Conservation (phyloP, 108 stramenopile genomes). For the Skeletonema menzelii region DNA sequence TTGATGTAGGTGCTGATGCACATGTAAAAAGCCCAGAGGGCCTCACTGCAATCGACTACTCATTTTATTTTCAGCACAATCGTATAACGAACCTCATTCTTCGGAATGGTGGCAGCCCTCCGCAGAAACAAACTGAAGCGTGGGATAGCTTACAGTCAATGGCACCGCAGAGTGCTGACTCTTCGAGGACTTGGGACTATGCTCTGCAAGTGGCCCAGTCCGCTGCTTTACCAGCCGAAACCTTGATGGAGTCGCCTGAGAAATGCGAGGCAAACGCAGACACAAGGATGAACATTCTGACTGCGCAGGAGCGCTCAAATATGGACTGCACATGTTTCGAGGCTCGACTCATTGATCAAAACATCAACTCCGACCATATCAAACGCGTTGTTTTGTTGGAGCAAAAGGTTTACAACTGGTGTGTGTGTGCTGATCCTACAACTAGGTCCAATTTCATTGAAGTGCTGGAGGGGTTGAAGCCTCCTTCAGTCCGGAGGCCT, state of each 20-base stretch:
- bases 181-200: constrained; percentile 9
- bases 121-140: neutral
- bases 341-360: constrained; percentile 3
- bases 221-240: constrained; percentile 8
- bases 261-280: constrained; percentile 2
- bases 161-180: constrained; percentile 8
- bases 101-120: constrained; percentile 3
- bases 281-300: constrained; percentile 1
- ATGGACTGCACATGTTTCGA: constrained; percentile 12
- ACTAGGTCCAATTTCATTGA: constrained; percentile 1
- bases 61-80: constrained; percentile 3
- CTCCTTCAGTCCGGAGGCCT: neutral
- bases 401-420: constrained; percentile 8
- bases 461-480: constrained; percentile 6
- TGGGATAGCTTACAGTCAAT: constrained; percentile 2
- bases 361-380: constrained; percentile 9
- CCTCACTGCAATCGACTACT: neutral
- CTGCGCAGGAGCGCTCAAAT: neutral
- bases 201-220: constrained; percentile 4
- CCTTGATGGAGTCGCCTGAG: constrained; percentile 12
- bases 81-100: constrained; percentile 3
- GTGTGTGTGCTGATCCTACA: neutral
- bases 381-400: neutral
- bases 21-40: constrained; percentile 10
- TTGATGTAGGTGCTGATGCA: constrained; percentile 5